These are phyloP conservation scores for Globisporangium viniferum DNA, from an alignment of 352 stramenopile species.

Conservation along the genomic window DNA sequence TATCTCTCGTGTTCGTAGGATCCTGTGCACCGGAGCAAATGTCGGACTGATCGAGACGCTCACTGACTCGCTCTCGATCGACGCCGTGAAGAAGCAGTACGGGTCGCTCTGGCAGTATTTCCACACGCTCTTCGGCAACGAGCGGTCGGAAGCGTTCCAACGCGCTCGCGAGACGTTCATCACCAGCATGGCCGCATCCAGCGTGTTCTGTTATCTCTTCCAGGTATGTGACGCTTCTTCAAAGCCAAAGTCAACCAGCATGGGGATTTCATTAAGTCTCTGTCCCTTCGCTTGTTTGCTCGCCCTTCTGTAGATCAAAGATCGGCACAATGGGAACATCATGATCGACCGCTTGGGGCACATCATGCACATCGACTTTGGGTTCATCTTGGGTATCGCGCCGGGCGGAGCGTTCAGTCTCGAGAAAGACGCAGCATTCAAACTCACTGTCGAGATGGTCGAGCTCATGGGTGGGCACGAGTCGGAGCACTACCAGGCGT, in stretches of 20 bases:
- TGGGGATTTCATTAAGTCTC: neutral
- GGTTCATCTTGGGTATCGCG: slow-evolving; percentile 93
- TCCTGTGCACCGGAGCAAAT: slow-evolving; percentile 83
- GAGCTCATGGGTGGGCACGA: slow-evolving; percentile 86
- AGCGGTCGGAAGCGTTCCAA: slow-evolving; percentile 48
- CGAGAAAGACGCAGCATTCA: slow-evolving; percentile 92
- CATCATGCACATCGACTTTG: slow-evolving; percentile 97
- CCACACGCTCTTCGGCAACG: slow-evolving; percentile 65
- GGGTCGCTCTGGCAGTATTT: slow-evolving; percentile 51
- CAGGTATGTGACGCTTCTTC: slow-evolving; percentile 21
- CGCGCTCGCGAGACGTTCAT: slow-evolving; percentile 88
- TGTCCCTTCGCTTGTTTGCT: neutral
- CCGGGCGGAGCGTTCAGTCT: slow-evolving; percentile 92
- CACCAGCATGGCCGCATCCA: slow-evolving; percentile 89
- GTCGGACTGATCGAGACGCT: slow-evolving; percentile 93
- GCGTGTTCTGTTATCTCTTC: slow-evolving; percentile 92
- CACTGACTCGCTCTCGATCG: slow-evolving; percentile 89
- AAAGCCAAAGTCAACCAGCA: neutral
- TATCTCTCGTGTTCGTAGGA: slow-evolving; percentile 23
- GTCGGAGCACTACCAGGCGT: slow-evolving; percentile 76
- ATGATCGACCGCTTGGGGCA: slow-evolving; percentile 91
- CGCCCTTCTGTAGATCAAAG: slow-evolving; percentile 65
- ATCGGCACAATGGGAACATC: slow-evolving; percentile 96
- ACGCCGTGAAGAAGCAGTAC: slow-evolving; percentile 84
- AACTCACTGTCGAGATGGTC: slow-evolving; percentile 94